phyloP scores from a whole-genome alignment of 345 rosid species.

The Syzygium jambos region DNA sequence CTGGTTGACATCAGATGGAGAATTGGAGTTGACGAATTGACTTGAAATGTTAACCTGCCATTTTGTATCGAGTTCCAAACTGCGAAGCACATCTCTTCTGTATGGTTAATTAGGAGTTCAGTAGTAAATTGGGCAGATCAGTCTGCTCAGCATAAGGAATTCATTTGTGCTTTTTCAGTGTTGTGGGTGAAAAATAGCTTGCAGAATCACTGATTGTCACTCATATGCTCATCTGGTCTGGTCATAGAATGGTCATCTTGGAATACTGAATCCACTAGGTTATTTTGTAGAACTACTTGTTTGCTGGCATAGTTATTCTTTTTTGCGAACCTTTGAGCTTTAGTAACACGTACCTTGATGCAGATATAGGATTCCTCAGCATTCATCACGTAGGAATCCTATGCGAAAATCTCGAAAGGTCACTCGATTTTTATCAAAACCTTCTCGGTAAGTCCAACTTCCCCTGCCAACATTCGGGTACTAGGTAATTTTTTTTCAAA shows the following conservation, averaged over 20 bases:
- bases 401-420: constrained; percentile 74
- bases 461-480: not conserved
- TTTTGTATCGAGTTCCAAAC: not conserved
- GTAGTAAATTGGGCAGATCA: not conserved
- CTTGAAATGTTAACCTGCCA: not conserved
- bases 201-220: not conserved
- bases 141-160: not conserved
- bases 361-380: constrained; percentile 81
- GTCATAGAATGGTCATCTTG: not conserved
- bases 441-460: constrained; percentile 35
- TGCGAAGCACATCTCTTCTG: not conserved
- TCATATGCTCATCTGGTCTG: not conserved
- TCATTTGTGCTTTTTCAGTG: not conserved
- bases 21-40: not conserved
- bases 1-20: not conserved
- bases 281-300: not conserved
- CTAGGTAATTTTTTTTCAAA: not conserved
- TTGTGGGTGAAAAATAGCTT: not conserved
- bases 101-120: not conserved
- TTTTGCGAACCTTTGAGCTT: not conserved
- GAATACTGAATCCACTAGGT: not conserved
- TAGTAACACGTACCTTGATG: not conserved
- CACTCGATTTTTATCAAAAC: constrained; percentile 79
- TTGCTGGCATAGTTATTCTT: not conserved
- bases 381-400: constrained; percentile 89